Evolutionary conservation across 805 yeast genomes (phyloP).

Genomic region (Candida ponderosae): DNA sequence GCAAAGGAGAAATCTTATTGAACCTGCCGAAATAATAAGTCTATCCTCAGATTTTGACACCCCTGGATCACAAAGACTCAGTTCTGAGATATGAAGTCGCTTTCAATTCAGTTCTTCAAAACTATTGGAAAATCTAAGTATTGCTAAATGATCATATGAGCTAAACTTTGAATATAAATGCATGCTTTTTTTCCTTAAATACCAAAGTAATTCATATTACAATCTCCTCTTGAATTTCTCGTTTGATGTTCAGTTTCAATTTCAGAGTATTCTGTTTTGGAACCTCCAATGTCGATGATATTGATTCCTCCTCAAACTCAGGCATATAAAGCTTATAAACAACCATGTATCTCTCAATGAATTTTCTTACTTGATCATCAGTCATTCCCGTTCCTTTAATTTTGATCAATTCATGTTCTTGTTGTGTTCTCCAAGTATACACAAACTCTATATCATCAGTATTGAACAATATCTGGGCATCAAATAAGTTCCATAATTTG

Average conservation of each 20-base stretch:
- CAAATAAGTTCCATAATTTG: constrained; percentile 48
- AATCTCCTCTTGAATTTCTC: constrained; percentile 6
- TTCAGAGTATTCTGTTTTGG: constrained; percentile 9
- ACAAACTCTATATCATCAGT: constrained; percentile 58
- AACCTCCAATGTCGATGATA: constrained; percentile 4
- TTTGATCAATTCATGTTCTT: constrained; percentile 24
- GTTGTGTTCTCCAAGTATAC: constrained; percentile 72
- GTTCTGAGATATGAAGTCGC: no score
- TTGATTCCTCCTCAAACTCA: constrained; percentile 26
- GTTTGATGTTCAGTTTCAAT: constrained; percentile 9
- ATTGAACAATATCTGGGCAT: constrained; percentile 52
- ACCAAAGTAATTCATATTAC: not conserved
- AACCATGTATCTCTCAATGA: constrained; percentile 85
- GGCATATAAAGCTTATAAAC: constrained; percentile 65
- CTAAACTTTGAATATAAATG: no score
- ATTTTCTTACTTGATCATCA: constrained; percentile 54
- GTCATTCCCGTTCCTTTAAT: constrained; percentile 70
- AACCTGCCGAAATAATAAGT: no score
- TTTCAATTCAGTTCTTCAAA: no score
- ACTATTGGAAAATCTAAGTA: not conserved
- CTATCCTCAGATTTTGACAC: no score
- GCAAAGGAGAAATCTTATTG: no score
- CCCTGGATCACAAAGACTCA: no score
- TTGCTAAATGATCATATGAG: no score
- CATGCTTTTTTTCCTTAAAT: no score